Evolutionary conservation across 2,329 filamentous ascomycete species (phyloP), one percentile per base, ranked within the genome.

Genomic region (Fusarium secorum): DNA sequence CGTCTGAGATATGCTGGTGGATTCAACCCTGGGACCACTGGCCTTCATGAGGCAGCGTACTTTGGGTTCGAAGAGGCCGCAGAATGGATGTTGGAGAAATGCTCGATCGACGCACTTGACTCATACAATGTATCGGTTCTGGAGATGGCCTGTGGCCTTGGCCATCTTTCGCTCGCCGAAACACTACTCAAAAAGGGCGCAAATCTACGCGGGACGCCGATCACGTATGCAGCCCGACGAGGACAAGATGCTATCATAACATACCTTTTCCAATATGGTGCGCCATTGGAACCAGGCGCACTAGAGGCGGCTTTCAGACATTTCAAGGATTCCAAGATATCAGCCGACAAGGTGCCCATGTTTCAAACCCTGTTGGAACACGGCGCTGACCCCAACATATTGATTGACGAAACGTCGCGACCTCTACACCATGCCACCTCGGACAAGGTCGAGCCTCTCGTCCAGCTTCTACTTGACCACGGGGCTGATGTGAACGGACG

Each of bases 21-120:
- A 7, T n/a, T 32, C 22, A 32, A 54, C n/a, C 45, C 28, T 11
- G 20, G 28, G 7, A 36, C 36, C n/a, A 54, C 44, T 3, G 66
- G 63, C 15, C 20, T 69, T 8, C 66, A 69, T 22, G 30, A 57
- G n/a, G 57, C 66, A 17, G 62, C 57, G 18, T 51, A 36, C 22
- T 51, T 51, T n/a, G 48, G 48, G 17, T 26, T 51, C 9, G 48
- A 36, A 51, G 9, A 51, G 13, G 48, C 48, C 1, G 48, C 4
- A 20, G 48, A 51, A 36, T 51, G 48, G 48, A 36, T 51, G 48
- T n/a, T 51, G 10, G 18, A 51, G 32, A 36, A 32, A 9, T 51
- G 22, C 22, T 36, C 32, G 22, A 51, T 51, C 48, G 22, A 51
- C 3, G 32, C 48, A 26, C 7, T 51, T 35, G 48, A 51, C 22